Conservation (phyloP, 139 green algal genomes). For the Klebsormidium nitens region DNA sequence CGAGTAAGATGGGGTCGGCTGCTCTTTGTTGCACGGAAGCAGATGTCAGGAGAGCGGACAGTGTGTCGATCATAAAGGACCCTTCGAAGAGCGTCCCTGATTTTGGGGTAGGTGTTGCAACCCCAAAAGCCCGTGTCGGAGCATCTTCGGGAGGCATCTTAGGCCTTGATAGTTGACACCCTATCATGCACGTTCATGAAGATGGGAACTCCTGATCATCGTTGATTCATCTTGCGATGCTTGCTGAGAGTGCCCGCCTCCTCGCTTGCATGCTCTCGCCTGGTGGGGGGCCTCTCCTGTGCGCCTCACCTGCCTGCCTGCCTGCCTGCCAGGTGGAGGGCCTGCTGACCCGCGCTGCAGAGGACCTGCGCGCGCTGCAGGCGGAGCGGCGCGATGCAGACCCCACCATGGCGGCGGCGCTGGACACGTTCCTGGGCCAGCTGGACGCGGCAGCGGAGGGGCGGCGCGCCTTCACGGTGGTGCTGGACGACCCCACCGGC, state of each 20-base stretch:
- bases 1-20: too few species aligned
- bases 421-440: constrained; percentile 48
- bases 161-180: too few species aligned
- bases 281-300: too few species aligned
- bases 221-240: background rate
- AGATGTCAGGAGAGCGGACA: too few species aligned
- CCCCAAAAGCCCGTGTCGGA: too few species aligned
- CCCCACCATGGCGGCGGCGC: constrained; percentile 34
- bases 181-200: background rate
- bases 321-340: constrained; percentile 43
- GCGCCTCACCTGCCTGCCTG: background rate
- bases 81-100: too few species aligned
- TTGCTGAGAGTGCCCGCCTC: too few species aligned
- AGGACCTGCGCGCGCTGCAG: constrained; percentile 44
- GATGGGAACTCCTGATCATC: background rate
- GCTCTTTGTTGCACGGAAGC: too few species aligned
- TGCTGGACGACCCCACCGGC: constrained; percentile 54
- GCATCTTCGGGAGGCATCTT: too few species aligned
- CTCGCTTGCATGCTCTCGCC: background rate
- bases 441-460: constrained; percentile 48
- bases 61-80: too few species aligned
- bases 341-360: constrained; percentile 40
- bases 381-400: constrained; percentile 39
- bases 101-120: too few species aligned
- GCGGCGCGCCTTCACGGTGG: constrained; percentile 50